Conservation (phyloP, 345 rosid species). For the Ricinus communis region DNA sequence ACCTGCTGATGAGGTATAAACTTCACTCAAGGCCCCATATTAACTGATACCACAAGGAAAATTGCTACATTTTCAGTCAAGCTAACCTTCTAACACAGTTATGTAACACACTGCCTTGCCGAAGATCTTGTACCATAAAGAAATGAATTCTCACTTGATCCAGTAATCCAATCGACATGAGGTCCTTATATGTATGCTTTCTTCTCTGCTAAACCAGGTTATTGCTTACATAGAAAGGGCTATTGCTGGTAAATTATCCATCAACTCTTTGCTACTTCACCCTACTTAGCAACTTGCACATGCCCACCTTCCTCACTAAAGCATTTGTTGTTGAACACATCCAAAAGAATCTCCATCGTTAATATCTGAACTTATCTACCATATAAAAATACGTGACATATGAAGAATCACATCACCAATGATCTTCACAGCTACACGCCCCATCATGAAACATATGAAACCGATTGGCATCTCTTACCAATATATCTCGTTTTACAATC, state of each 20-base stretch:
- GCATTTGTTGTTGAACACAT: not conserved
- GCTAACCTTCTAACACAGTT: not conserved
- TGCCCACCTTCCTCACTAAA: not conserved
- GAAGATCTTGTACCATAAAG: not conserved
- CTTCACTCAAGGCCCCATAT: not conserved
- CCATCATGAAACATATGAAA: conserved; percentile 68
- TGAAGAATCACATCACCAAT: conserved; percentile 43
- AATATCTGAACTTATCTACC: not conserved
- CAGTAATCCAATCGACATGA: too few relatives aligned
- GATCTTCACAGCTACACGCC: conserved; percentile 62
- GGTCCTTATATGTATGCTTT: not conserved
- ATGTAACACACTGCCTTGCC: not conserved
- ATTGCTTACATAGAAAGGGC: not conserved
- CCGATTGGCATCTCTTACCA: conserved; percentile 68
- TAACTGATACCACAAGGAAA: not conserved
- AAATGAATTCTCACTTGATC: not conserved
- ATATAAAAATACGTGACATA: not conserved
- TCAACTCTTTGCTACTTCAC: not conserved
- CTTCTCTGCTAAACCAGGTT: not conserved
- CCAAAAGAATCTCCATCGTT: not conserved
- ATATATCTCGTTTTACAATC: conserved; percentile 48
- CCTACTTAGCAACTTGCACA: too few relatives aligned
- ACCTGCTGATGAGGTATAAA: not conserved
- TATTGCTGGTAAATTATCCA: not conserved
- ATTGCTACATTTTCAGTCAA: not conserved